Base-by-base conservation (phyloP, 495 filamentous ascomycete genomes). In the Talaromyces borbonicus region DNA sequence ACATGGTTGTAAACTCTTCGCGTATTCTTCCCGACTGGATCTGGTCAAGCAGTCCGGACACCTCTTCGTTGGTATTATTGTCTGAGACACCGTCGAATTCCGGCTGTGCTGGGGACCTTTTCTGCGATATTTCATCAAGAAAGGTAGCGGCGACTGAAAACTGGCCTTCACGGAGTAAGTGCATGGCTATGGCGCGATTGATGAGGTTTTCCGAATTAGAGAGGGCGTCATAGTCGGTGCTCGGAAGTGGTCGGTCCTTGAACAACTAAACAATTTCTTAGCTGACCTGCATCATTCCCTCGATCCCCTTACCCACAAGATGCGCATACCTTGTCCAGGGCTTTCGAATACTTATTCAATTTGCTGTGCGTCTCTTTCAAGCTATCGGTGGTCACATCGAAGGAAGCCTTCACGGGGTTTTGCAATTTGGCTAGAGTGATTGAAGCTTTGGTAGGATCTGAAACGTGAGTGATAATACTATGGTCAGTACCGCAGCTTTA, bases 181-280 rank as follows among this genome's bases (percentile, higher is more conserved):
- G 92, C 89, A 98, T 95, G 2, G 85, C 86, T 46, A 97, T 92
- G 16, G 92, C 92, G 18, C 89, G 74, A 59, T 97, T 90, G 54
- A 96, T 85, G 8, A 95, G 74, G 27, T 74, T 64, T 4, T 81
- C 69, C 49, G 93, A 80, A 19, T 81, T 74, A 4, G 78, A 80
- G 52, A 95, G 77, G n/a, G 78, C 83, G 60, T 95, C 88, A 57
- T 86, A 81, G 32, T 89, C 85, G 37, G 79, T 81, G 23, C 63
- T 71, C 0, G 88, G 87, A 2, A 95, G 69, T 6, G 83, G 73
- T 53, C 83, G 83, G 52, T 80, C 69, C 60, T 85, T 85, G 65
- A 92, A 88, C 48, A 84, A 76, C 84, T 87, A 52, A 30, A 25
- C 30, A 15, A 29, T 8, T 18, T 30, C 12, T 40, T 30, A 46